A percentile compares a stretch with the other conserved stretches of the same genome.
Evolutionary conservation across 352 stramenopile species (phyloP).

Genomic region (Pythium rishiriense): DNA sequence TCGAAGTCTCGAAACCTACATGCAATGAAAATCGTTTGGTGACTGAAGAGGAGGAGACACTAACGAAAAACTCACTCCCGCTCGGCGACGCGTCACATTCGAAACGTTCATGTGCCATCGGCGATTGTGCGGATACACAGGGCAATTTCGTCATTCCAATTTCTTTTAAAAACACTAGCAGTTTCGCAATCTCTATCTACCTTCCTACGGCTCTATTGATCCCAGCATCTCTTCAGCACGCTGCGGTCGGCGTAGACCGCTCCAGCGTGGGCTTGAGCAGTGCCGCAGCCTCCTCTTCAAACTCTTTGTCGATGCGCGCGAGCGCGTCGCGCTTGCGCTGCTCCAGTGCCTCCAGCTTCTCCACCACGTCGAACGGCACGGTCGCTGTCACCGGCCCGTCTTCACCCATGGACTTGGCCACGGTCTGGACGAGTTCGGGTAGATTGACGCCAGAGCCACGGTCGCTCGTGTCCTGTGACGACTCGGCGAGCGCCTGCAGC

Average conservation of each 20-base stretch:
- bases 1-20: too few species aligned
- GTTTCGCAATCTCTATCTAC: conserved; percentile 1
- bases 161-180: too few species aligned
- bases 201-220: too few species aligned
- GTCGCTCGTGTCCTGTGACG: conserved; percentile 1
- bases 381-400: conserved; percentile 14
- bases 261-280: conserved; percentile 20
- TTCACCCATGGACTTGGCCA: conserved; percentile 18
- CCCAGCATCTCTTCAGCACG: background rate
- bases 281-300: conserved; percentile 22
- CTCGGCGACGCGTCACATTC: too few species aligned
- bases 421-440: conserved; percentile 11
- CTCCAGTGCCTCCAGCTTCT: conserved; percentile 23
- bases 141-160: too few species aligned
- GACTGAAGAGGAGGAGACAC: too few species aligned
- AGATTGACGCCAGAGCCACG: background rate
- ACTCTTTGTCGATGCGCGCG: conserved; percentile 21
- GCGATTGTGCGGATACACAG: too few species aligned
- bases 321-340: conserved; percentile 21
- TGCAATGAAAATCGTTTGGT: too few species aligned
- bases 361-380: conserved; percentile 12
- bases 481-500: conserved; percentile 17
- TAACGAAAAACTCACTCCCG: too few species aligned
- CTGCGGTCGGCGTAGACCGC: conserved; percentile 3
- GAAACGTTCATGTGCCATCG: too few species aligned